Evolutionary conservation across 2,329 filamentous ascomycete genomes (phyloP).

Genomic region (Podosphaera aphanis): DNA sequence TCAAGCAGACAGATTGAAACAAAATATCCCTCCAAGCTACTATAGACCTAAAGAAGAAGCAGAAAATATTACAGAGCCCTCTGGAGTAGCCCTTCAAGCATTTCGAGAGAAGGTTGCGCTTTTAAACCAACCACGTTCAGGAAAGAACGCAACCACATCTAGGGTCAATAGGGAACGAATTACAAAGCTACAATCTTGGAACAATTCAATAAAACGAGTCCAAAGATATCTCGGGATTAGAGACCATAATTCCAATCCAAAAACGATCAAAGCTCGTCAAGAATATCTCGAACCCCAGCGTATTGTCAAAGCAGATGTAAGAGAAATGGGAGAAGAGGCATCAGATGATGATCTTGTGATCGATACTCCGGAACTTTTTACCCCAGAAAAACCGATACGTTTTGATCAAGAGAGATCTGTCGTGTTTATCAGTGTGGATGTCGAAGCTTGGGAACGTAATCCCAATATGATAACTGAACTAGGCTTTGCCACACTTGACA

Average conservation of each 20-base stretch:
- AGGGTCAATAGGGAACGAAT: slow-evolving; percentile 26
- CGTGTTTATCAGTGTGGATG: slow-evolving; percentile 57
- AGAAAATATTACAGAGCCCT: slow-evolving; percentile 12
- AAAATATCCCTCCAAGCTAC: slow-evolving; percentile 14
- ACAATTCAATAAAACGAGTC: slow-evolving; percentile 33
- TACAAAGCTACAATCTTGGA: slow-evolving; percentile 27
- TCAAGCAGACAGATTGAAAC: slow-evolving; percentile 7
- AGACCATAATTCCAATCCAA: slow-evolving; percentile 7
- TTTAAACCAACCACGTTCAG: slow-evolving; percentile 21
- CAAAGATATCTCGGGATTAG: slow-evolving; percentile 48
- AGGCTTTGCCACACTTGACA: slow-evolving; percentile 64
- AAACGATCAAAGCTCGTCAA: slow-evolving; percentile 8
- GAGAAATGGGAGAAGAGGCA: background rate
- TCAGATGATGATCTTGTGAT: background rate
- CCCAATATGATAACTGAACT: slow-evolving; percentile 57
- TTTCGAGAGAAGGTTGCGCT: slow-evolving; percentile 32
- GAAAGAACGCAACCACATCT: slow-evolving; percentile 22
- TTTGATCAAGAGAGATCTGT: slow-evolving; percentile 28
- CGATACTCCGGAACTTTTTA: slow-evolving; percentile 12
- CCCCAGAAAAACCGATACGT: slow-evolving; percentile 22
- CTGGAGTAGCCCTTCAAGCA: slow-evolving; percentile 19
- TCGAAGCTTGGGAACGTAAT: slow-evolving; percentile 55
- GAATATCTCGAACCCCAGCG: slow-evolving; percentile 3
- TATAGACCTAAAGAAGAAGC: slow-evolving; percentile 12
- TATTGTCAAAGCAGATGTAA: slow-evolving; percentile 4